These are phyloP conservation scores for Aspergillus bertholletiae DNA, from an alignment of 495 filamentous ascomycete genomes.

Conservation along the genomic window DNA sequence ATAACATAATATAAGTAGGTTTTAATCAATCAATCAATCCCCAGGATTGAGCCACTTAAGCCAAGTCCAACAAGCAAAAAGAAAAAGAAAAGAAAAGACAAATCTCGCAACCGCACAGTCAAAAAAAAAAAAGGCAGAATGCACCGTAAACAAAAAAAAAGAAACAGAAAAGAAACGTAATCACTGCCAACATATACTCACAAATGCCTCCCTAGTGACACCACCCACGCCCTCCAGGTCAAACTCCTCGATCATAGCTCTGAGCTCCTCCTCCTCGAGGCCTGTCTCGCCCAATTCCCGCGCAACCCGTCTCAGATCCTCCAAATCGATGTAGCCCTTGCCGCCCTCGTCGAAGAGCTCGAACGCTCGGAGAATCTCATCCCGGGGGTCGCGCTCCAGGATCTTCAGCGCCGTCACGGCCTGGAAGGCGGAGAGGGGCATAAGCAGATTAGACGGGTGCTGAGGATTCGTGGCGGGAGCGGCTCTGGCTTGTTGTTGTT, in stretches of 20 bases:
- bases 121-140: neutral
- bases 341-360: constrained; percentile 77
- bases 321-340: constrained; percentile 82
- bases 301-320: constrained; percentile 83
- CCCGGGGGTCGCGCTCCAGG: constrained; percentile 73
- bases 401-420: constrained; percentile 77
- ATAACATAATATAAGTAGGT: constrained; percentile 8
- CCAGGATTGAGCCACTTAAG: too few species aligned
- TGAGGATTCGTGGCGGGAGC: constrained; percentile 35
- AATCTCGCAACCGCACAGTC: too few species aligned
- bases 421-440: constrained; percentile 72
- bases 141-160: too few species aligned
- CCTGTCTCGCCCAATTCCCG: constrained; percentile 85
- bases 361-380: constrained; percentile 90
- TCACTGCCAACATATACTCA: constrained; percentile 68
- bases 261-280: constrained; percentile 86
- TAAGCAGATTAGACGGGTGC: constrained; percentile 55
- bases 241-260: constrained; percentile 98
- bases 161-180: neutral
- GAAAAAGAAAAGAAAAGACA: constrained; percentile 15
- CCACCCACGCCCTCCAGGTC: constrained; percentile 89
- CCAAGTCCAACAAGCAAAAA: constrained; percentile 3
- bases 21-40: neutral
- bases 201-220: constrained; percentile 87
- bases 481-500: constrained; percentile 24